A percentile compares a stretch with the other conserved stretches of the same genome.
Conservation (phyloP, 2,329 filamentous ascomycete genomes). For the Alternaria incomplexa region DNA sequence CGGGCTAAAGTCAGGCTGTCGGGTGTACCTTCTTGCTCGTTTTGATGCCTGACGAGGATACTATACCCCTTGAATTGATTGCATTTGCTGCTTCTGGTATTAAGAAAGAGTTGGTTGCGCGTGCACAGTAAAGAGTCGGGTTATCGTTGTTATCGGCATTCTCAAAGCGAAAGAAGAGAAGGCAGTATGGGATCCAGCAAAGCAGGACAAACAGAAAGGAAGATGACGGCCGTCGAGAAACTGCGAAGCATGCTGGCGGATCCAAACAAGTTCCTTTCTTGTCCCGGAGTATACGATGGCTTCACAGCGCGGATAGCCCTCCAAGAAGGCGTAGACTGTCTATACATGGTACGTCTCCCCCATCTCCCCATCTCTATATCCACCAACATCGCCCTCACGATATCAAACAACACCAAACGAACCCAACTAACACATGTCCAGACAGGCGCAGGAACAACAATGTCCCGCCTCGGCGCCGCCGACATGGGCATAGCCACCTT, state of each 20-base stretch:
- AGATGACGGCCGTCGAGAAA: conserved; percentile 36
- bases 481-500: conserved; percentile 68
- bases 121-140: background rate
- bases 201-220: conserved; percentile 10
- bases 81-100: background rate
- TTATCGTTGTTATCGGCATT: background rate
- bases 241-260: conserved; percentile 41
- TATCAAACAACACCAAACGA: background rate
- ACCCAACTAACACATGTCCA: conserved; percentile 28
- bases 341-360: conserved; percentile 67
- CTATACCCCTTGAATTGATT: background rate
- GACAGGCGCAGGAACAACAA: conserved; percentile 68
- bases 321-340: conserved; percentile 65
- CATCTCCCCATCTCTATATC: background rate
- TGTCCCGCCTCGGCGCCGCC: conserved; percentile 66
- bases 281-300: conserved; percentile 72
- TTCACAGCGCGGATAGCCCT: conserved; percentile 69
- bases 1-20: background rate
- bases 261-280: conserved; percentile 55
- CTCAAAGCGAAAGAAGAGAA: background rate
- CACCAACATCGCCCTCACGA: background rate
- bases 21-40: background rate
- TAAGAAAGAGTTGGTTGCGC: background rate
- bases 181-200: conserved; percentile 14
- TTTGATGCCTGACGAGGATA: background rate